phyloP scores from a whole-genome alignment of 140 eudicot species.

The Flaveria floridana region DNA sequence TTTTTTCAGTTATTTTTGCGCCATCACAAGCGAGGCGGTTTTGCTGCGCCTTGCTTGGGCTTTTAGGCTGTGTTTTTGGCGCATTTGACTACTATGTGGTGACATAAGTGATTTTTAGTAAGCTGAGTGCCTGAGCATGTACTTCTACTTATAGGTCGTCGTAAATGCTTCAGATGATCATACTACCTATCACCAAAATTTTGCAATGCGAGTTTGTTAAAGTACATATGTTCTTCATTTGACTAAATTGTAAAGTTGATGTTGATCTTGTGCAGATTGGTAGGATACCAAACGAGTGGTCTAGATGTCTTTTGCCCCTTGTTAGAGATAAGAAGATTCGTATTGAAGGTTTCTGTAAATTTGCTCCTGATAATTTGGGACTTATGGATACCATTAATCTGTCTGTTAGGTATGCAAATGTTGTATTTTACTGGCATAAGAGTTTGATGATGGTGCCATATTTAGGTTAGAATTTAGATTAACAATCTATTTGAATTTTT shows the following conservation, averaged over 20 bases:
- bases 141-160: neutral
- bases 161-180: neutral
- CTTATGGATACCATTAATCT: conserved; percentile 78
- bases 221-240: neutral
- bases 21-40: too few relatives aligned
- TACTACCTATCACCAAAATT: neutral
- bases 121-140: neutral
- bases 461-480: conserved; percentile 18
- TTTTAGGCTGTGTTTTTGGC: too few relatives aligned
- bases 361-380: conserved; percentile 71
- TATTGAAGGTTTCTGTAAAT: conserved; percentile 77
- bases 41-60: too few relatives aligned
- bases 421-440: neutral
- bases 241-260: conserved; percentile 11
- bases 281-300: conserved; percentile 97
- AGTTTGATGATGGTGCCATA: neutral
- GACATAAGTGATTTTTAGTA: neutral
- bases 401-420: conserved; percentile 57
- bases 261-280: conserved; percentile 61
- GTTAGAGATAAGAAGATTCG: conserved; percentile 82
- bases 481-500: conserved; percentile 13
- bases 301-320: conserved; percentile 82
- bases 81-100: too few relatives aligned
- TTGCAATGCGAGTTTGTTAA: neutral
- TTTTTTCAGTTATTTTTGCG: too few relatives aligned